phyloP scores from a whole-genome alignment of 257 asterid species.

The Capsicum pubescens region DNA sequence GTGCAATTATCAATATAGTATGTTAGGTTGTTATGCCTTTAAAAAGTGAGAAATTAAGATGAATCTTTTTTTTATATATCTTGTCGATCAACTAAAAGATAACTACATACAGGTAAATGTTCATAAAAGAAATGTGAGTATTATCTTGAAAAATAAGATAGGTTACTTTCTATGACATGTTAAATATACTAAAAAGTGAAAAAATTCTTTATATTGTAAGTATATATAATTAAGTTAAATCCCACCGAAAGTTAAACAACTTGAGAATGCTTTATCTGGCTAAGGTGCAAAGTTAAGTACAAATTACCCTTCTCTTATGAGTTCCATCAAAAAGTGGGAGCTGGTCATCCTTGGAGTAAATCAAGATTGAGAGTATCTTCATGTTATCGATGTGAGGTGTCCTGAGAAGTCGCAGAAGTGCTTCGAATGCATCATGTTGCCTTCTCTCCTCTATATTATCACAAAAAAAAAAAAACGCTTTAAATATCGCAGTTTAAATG shows the following conservation, averaged over 20 bases:
- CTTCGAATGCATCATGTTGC: constrained; percentile 22
- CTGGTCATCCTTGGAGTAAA: constrained; percentile 26
- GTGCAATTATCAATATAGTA: neutral
- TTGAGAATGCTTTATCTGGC: neutral
- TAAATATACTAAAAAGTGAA: neutral
- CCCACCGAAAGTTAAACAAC: neutral
- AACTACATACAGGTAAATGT: neutral
- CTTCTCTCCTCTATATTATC: constrained; percentile 25
- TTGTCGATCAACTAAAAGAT: neutral
- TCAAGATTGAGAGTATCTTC: constrained; percentile 23
- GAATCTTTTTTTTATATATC: no score
- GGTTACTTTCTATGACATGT: neutral
- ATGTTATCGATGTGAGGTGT: constrained; percentile 31
- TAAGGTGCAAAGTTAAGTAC: neutral
- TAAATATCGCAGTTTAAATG: neutral
- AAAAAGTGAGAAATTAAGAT: neutral
- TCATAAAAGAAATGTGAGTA: no score
- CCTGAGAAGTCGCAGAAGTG: constrained; percentile 22
- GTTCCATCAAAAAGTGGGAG: constrained; percentile 32
- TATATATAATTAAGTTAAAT: no score
- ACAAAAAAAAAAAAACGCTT: neutral
- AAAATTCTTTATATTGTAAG: no score
- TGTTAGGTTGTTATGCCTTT: neutral
- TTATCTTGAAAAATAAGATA: no score
- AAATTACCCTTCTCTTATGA: constrained; percentile 26